Percentiles rank a stretch among this genome's conserved stretches.
These are phyloP conservation scores for Rosa chinensis DNA, from an alignment of 306 rosid species.

Conservation along the genomic window DNA sequence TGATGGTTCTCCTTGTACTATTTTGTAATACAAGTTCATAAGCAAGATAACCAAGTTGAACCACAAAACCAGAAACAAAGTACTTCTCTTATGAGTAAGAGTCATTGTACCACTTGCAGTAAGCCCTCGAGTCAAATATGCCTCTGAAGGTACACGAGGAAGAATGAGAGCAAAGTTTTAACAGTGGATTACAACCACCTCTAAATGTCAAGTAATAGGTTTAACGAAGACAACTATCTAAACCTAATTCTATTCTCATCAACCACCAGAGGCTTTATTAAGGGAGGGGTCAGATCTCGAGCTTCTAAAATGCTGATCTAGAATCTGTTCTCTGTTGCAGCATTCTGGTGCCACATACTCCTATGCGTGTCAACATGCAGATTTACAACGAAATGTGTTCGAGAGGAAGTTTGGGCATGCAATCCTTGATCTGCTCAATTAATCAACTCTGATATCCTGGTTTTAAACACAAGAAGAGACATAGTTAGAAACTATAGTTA, in stretches of 20 bases:
- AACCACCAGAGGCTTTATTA: background rate
- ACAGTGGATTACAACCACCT: background rate
- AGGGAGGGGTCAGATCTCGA: conserved; percentile 1
- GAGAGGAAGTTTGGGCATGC: background rate
- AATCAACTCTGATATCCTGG: background rate
- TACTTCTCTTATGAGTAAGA: too few species aligned
- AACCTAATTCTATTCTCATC: background rate
- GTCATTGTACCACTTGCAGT: background rate
- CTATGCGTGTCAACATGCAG: background rate
- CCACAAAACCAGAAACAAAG: too few species aligned
- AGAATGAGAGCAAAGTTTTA: background rate
- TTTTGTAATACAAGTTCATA: too few species aligned
- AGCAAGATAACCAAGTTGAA: too few species aligned
- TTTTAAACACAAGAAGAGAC: background rate
- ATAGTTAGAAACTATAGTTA: background rate
- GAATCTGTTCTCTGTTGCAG: conserved; percentile 8
- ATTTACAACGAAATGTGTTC: background rate
- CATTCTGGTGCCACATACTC: conserved; percentile 3
- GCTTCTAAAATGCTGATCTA: background rate
- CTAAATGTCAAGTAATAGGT: background rate
- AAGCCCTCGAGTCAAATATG: background rate
- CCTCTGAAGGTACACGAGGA: background rate
- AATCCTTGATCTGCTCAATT: background rate
- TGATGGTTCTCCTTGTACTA: too few species aligned
- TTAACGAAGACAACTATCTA: conserved; percentile 2